These are phyloP conservation scores for Rhynchospora pubera DNA, from an alignment of 176 grass and related monocot genomes.

Conservation along the genomic window DNA sequence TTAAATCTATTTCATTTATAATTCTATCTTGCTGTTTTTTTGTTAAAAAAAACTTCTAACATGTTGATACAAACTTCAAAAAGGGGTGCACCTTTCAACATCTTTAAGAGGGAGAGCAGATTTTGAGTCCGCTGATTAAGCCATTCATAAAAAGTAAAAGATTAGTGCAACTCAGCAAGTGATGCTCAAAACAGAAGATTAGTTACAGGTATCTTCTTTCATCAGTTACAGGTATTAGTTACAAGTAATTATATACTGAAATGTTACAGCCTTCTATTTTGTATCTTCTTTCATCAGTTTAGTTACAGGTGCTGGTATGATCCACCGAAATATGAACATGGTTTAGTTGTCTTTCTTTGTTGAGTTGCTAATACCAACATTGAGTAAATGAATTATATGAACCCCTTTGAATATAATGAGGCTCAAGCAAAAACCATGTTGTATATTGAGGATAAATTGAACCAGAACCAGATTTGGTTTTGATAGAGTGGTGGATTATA, in stretches of 20 bases:
- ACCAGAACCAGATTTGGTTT: not conserved
- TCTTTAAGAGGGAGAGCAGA: conserved; percentile 70
- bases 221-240: no score
- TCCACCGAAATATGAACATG: not conserved
- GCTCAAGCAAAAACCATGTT: not conserved
- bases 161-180: not conserved
- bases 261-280: not conserved
- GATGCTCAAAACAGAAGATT: not conserved
- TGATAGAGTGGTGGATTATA: not conserved
- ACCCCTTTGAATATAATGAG: not conserved
- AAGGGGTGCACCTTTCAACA: conserved; percentile 66
- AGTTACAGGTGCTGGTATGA: not conserved
- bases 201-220: no score
- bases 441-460: not conserved
- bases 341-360: not conserved
- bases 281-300: not conserved
- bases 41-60: not conserved
- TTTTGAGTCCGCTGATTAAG: conserved; percentile 60
- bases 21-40: not conserved
- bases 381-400: not conserved
- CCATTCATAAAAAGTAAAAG: conserved; percentile 17
- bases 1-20: not conserved
- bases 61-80: not conserved
- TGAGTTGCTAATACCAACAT: not conserved
- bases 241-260: not conserved